Percentiles rank a stretch among this genome's conserved stretches.
phyloP scores from a whole-genome alignment of 106 monocot species.

The Dendrobium catenatum region DNA sequence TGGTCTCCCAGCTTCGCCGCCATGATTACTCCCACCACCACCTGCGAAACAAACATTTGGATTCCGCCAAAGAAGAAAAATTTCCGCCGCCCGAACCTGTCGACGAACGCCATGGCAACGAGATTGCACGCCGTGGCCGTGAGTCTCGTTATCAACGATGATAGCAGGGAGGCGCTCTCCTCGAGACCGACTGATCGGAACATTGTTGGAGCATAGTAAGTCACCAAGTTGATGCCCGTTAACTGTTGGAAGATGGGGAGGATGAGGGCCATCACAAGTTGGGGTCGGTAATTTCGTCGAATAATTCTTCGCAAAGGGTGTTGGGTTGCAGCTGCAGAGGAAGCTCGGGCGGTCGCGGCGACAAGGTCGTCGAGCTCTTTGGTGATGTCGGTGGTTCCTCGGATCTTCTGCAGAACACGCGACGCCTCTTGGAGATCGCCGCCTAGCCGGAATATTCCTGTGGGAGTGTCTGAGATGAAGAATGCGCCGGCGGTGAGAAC shows the following conservation, averaged over 20 bases:
- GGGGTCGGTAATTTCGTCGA: constrained; percentile 9
- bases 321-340: neutral
- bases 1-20: constrained; percentile 21
- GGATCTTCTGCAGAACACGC: neutral
- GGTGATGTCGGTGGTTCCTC: constrained; percentile 8
- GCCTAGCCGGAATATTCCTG: constrained; percentile 33
- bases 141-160: neutral
- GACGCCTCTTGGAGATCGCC: neutral
- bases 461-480: constrained; percentile 44
- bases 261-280: constrained; percentile 8
- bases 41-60: constrained; percentile 24
- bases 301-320: neutral
- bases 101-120: constrained; percentile 15
- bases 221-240: constrained; percentile 16
- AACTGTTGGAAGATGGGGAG: constrained; percentile 15
- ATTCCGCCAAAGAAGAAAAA: constrained; percentile 31
- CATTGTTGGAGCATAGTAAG: constrained; percentile 21
- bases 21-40: constrained; percentile 22
- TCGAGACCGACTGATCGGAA: constrained; percentile 10
- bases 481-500: constrained; percentile 21
- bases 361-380: constrained; percentile 7
- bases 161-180: constrained; percentile 15
- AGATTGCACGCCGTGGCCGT: neutral
- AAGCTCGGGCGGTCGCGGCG: neutral
- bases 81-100: constrained; percentile 23